phyloP scores from a whole-genome alignment of 306 rosid genomes.

The Begonia fuchsioides region DNA sequence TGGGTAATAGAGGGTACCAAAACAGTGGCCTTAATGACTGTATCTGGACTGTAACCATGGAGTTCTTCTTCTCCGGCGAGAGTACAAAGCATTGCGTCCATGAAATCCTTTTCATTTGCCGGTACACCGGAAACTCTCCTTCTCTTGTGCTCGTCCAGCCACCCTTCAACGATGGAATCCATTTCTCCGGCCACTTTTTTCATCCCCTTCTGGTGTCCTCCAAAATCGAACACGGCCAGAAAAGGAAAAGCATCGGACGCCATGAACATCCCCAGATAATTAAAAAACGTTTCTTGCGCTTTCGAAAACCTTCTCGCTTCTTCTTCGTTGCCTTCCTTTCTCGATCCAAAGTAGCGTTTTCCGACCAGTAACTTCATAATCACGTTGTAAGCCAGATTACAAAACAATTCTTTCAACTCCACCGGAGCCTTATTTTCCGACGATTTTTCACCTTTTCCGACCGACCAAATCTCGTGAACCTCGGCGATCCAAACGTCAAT shows the following conservation, averaged over 20 bases:
- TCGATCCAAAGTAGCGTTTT: not conserved
- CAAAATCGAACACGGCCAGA: not conserved
- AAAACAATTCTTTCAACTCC: slow-evolving; percentile 1
- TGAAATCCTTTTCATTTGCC: not conserved
- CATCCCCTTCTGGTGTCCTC: slow-evolving; percentile 5
- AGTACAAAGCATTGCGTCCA: slow-evolving; percentile 4
- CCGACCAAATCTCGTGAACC: slow-evolving; percentile 13
- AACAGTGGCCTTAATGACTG: not conserved
- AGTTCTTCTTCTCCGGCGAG: not conserved
- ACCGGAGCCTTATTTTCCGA: slow-evolving; percentile 17
- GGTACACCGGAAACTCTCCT: not conserved
- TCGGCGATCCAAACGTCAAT: slow-evolving; percentile 14
- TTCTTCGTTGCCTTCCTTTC: not conserved
- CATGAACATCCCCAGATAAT: not conserved
- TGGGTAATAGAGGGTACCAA: too few species aligned
- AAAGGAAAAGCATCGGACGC: not conserved
- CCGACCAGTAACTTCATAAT: not conserved
- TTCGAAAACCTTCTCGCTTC: not conserved
- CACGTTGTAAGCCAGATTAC: not conserved
- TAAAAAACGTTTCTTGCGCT: too few species aligned
- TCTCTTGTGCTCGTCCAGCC: not conserved
- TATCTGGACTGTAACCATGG: not conserved
- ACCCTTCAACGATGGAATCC: not conserved
- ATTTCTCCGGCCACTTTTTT: not conserved
- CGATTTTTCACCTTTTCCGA: slow-evolving; percentile 6